Percentiles rank a stretch among this genome's conserved stretches.
Evolutionary conservation across 805 yeast species (phyloP).

Genomic region (Saccharomycopsis fodiens): DNA sequence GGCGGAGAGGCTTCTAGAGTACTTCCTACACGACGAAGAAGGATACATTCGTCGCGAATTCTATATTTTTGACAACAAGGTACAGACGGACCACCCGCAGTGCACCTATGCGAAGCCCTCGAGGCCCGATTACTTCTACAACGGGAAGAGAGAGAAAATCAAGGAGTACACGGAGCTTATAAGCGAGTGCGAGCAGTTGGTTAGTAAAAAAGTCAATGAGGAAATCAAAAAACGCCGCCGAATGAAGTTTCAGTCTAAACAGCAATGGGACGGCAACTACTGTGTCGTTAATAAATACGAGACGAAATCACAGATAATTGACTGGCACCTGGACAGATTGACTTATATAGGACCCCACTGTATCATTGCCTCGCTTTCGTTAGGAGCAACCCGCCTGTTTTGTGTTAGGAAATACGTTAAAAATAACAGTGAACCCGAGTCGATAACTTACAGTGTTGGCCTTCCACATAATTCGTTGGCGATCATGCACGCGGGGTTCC

Average conservation of each 20-base stretch:
- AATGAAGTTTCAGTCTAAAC: conserved; percentile 14
- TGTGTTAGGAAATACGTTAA: conserved; percentile 36
- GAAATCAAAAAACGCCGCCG: conserved; percentile 25
- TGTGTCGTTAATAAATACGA: conserved; percentile 53
- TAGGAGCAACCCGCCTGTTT: conserved; percentile 68
- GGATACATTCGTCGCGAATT: conserved; percentile 40
- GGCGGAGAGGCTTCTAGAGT: conserved; percentile 38
- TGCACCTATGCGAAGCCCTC: conserved; percentile 14
- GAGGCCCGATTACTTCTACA: conserved; percentile 33
- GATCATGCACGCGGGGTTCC: conserved; percentile 74
- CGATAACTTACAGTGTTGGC: conserved; percentile 31
- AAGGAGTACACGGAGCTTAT: conserved; percentile 34
- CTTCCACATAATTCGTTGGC: conserved; percentile 62
- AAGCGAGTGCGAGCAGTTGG: conserved; percentile 30
- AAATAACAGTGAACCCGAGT: conserved; percentile 16
- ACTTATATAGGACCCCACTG: conserved; percentile 69
- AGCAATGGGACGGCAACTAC: conserved; percentile 29
- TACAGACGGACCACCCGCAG: conserved; percentile 45
- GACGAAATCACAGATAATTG: conserved; percentile 43
- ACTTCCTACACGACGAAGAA: conserved; percentile 35
- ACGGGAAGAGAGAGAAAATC: conserved; percentile 27
- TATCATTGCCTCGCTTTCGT: conserved; percentile 54
- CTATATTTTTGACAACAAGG: conserved; percentile 54
- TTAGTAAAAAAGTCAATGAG: conserved; percentile 35
- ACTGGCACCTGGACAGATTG: conserved; percentile 72